phyloP scores from a whole-genome alignment of 306 rosid genomes.

The Comarum palustre region DNA sequence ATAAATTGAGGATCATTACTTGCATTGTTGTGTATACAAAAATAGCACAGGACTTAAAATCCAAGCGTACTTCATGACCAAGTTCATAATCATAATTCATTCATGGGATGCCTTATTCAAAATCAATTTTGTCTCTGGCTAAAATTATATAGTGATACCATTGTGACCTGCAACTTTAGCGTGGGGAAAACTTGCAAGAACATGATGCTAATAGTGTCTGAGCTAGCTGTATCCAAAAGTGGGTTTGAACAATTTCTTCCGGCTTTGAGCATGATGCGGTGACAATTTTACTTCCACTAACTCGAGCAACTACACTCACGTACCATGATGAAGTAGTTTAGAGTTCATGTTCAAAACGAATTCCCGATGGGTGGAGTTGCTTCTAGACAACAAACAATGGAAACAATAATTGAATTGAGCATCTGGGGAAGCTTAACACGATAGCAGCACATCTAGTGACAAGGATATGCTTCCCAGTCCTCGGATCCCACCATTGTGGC shows the following conservation, averaged over 20 bases:
- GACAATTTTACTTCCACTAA: too few relatives aligned
- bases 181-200: too few relatives aligned
- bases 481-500: slow-evolving; percentile 24
- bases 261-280: too few relatives aligned
- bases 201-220: too few relatives aligned
- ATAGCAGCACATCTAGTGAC: not conserved
- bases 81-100: not conserved
- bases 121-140: not conserved
- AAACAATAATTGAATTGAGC: not conserved
- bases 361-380: rapidly evolving
- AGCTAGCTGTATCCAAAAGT: too few relatives aligned
- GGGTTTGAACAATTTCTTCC: too few relatives aligned
- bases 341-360: rapidly evolving
- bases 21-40: not conserved
- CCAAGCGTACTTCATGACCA: not conserved
- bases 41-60: not conserved
- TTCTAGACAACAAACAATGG: not conserved
- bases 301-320: too few relatives aligned
- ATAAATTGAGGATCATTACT: slow-evolving; percentile 4
- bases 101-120: not conserved
- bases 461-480: not conserved
- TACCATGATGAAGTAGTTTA: too few relatives aligned
- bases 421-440: too few relatives aligned
- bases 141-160: too few relatives aligned
- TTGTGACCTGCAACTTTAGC: not conserved